phyloP scores from a whole-genome alignment of 2,329 filamentous ascomycete genomes.

The Gaeumannomyces sp. region DNA sequence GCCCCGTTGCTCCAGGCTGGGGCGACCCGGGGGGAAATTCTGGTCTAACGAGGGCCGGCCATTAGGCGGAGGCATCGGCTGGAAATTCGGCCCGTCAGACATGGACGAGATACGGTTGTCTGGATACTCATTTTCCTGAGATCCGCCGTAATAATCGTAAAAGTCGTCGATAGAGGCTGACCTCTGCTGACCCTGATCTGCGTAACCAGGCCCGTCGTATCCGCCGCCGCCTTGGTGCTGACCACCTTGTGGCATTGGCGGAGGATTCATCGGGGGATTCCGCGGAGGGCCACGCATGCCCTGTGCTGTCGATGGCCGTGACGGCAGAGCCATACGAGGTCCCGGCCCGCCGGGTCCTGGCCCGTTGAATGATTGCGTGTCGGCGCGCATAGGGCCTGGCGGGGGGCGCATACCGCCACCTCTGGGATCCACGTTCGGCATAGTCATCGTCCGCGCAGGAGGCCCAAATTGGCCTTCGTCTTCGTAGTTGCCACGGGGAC shows the following conservation, averaged over 20 bases:
- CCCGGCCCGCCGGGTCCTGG: slow-evolving; percentile 40
- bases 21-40: slow-evolving; percentile 32
- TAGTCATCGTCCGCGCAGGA: slow-evolving; percentile 54
- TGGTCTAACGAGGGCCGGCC: slow-evolving; percentile 40
- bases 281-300: slow-evolving; percentile 47
- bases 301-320: slow-evolving; percentile 49
- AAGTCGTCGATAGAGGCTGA: slow-evolving; percentile 41
- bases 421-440: slow-evolving; percentile 44
- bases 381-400: slow-evolving; percentile 28
- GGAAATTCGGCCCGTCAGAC: slow-evolving; percentile 36
- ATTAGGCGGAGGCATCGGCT: slow-evolving; percentile 29
- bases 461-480: slow-evolving; percentile 39
- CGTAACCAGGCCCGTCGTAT: slow-evolving; percentile 31
- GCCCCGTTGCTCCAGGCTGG: slow-evolving; percentile 25
- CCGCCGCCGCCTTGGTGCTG: slow-evolving; percentile 22
- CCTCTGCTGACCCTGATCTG: slow-evolving; percentile 25
- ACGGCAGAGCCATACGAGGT: slow-evolving; percentile 38
- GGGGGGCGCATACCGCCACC: slow-evolving; percentile 26
- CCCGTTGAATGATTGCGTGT: slow-evolving; percentile 41
- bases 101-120: slow-evolving; percentile 20
- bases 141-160: slow-evolving; percentile 50
- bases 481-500: slow-evolving; percentile 24
- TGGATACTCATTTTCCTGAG: slow-evolving; percentile 24
- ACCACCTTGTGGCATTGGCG: slow-evolving; percentile 25
- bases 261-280: slow-evolving; percentile 36